Evolutionary conservation across 768 basidiomycete species (phyloP), one percentile per base, ranked within the genome.

Genomic region (Kwoniella newhampshirensis): DNA sequence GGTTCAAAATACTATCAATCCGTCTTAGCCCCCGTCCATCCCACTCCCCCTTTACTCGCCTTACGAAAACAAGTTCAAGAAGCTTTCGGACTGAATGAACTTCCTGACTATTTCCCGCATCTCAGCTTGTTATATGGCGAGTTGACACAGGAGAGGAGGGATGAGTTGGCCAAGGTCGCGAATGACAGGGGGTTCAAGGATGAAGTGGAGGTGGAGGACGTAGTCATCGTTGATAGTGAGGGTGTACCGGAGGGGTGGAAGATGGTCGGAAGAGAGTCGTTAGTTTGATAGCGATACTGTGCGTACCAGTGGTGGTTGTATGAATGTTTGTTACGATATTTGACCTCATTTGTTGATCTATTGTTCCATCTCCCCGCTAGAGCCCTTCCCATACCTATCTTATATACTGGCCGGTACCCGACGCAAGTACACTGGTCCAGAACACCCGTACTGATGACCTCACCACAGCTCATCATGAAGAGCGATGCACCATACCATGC

Each of bases 51-150:
- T 17, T 51, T 71, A 1, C 25, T 55, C 15, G 48, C 27, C 0
- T 49, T 71, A 30, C 48, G 69, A 37, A 18, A 46, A 44, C 48
- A 47, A 36, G 47, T 51, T 13, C 63, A 61, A 40, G 27, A 49
- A 17, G 35, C 21, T 15, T 66, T 54, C 23, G 25, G 40, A 2
- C 20, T 39, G 18, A 42, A 44, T 5, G 54, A 46, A 6, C 47
- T 53, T n/a, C 54, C 50, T 17, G 30, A 43, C 20, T 71, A 63
- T 50, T 65, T 65, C 41, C 63, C 69, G 1, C 69, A 71, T 52
- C 39, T 71, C 7, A 65, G 63, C 27, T 41, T 71, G 18, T 45
- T 65, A 7, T 71, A 71, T 42, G 69, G 69, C 18, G 63, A 64
- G 37, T 30, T 66, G 9, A 59, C 41, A n/a, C 5, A 26, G 6